These are phyloP conservation scores for Somion occarium DNA, from an alignment of 1,284 basidiomycete species.

Conservation along the genomic window DNA sequence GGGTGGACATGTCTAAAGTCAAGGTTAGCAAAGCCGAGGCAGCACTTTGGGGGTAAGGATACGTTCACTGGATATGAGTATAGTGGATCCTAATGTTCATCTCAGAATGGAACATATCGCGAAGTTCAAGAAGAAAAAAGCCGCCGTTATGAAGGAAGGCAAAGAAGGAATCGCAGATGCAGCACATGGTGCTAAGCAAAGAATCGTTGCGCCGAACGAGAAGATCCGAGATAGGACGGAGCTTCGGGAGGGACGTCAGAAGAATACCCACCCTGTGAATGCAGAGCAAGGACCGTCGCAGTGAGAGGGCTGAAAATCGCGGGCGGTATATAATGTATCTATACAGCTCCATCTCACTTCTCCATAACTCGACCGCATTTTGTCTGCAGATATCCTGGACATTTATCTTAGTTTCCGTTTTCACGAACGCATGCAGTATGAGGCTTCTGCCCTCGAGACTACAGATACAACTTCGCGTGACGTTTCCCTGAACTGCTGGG, in stretches of 20 bases:
- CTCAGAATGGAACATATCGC: constrained; percentile 42
- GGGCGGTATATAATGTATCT: no score
- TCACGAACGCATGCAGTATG: no score
- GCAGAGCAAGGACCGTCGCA: no score
- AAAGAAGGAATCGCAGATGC: constrained; percentile 21
- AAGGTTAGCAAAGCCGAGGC: constrained; percentile 57
- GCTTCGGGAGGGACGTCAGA: constrained; percentile 18
- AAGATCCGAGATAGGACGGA: no score
- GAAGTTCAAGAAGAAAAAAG: constrained; percentile 40
- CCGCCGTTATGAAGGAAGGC: constrained; percentile 23
- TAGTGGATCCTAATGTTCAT: not conserved
- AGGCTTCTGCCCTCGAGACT: no score
- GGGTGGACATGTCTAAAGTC: constrained; percentile 60
- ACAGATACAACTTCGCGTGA: not conserved
- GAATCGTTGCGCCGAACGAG: no score
- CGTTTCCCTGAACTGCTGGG: not conserved
- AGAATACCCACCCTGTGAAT: no score
- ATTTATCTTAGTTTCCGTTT: no score
- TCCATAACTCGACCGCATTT: no score
- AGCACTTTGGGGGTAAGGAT: constrained; percentile 50
- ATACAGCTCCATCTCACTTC: no score
- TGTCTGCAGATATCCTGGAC: no score
- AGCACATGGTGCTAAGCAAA: constrained; percentile 7
- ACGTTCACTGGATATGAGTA: not conserved
- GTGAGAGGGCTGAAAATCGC: no score